Evolutionary conservation across 73 alveolate genomes (phyloP), one percentile per base, ranked within the genome.

Genomic region (Blepharisma japonicum): DNA sequence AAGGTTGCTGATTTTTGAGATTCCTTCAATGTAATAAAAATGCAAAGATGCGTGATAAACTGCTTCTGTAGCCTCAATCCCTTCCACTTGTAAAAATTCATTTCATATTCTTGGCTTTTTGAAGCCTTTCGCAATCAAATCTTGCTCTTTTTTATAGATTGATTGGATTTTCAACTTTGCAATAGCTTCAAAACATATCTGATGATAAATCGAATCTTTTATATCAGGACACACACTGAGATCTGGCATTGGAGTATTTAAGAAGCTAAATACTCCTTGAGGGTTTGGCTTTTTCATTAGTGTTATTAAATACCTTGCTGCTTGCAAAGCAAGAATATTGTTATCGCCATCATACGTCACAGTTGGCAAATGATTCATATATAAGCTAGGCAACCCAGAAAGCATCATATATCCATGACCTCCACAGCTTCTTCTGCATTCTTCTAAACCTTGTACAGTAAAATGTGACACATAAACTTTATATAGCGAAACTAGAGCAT

Each of bases 351-450:
- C 80, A 45, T 39, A 39, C 0, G 80, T 70, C n/a, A 70, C 61
- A 14, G 66, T n/a, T n/a, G 68, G 66, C 21, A 47, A 38, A 9
- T 9, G 27, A 9, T 23, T 45, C 38, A 18, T 14, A 70, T 39
- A 47, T 42, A 89, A 25, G 9, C 67, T 85, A 3, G 94, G 92
- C 55, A 93, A 50, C n/a, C 92, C 87, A 21, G 95, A 78, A 68
- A 81, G 81, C 23, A 71, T 53, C 21, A 89, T 79, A 82, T 77
- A 93, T 6, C 98, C 98, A 72, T 93, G 95, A 18, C 96, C 98
- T 32, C 98, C 98, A 71, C 96, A 89, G 55, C 92, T 85, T 66
- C 86, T 83, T 77, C 98, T 79, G 53, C 84, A 53, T 46, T 49
- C 55, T 56, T 87, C 92, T 7, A 88, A 25, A 6, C 93, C 94